Conservation (phyloP, 768 basidiomycete species). For the Termitomyces eurrhizus region DNA sequence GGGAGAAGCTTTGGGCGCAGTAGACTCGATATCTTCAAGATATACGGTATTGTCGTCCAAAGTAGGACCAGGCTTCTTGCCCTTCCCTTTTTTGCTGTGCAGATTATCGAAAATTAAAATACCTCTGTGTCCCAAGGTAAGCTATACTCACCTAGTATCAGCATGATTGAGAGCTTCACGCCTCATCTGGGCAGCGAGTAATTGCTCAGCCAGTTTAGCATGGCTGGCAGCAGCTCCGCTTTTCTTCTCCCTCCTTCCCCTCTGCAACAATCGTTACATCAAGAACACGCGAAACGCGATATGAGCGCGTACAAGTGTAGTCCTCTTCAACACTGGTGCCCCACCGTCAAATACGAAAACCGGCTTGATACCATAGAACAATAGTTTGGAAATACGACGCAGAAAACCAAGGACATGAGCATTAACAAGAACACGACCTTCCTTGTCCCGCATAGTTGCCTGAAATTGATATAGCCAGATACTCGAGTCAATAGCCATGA, state of each 20-base stretch:
- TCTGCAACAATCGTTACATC: conserved; percentile 36
- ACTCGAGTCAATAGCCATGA: conserved; percentile 96
- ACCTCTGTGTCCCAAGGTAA: neutral
- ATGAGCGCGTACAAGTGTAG: conserved; percentile 67
- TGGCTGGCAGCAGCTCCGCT: conserved; percentile 85
- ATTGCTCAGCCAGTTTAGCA: conserved; percentile 81
- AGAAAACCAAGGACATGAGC: conserved; percentile 92
- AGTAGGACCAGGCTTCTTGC: conserved; percentile 41
- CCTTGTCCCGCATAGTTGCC: conserved; percentile 98
- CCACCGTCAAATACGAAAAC: conserved; percentile 99
- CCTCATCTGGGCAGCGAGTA: conserved; percentile 92
- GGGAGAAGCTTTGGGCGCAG: conserved; percentile 50
- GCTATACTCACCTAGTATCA: conserved; percentile 3
- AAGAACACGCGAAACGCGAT: neutral
- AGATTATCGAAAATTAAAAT: neutral
- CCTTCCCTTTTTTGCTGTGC: conserved; percentile 33
- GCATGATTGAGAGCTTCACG: conserved; percentile 67
- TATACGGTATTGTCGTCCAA: conserved; percentile 74
- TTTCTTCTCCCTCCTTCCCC: conserved; percentile 88
- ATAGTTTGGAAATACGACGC: conserved; percentile 86
- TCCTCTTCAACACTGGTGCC: conserved; percentile 84
- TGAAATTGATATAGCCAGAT: conserved; percentile 99
- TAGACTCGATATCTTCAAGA: conserved; percentile 75
- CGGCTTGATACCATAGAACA: conserved; percentile 97
- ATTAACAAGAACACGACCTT: conserved; percentile 85